phyloP scores from a whole-genome alignment of 257 asterid genomes.

The Solanum etuberosum region DNA sequence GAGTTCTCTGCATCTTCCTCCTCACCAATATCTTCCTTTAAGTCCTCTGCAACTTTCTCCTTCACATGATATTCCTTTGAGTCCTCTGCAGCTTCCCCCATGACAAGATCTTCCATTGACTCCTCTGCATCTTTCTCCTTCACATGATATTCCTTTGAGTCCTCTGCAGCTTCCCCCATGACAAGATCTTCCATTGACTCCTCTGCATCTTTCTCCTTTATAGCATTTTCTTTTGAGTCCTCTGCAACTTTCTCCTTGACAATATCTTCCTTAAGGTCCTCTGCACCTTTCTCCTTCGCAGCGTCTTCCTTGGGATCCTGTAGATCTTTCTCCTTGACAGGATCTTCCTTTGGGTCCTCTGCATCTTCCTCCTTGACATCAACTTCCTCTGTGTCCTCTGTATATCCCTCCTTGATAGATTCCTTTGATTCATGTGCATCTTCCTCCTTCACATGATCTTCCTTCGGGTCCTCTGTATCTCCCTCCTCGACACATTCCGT shows the following conservation, averaged over 20 bases:
- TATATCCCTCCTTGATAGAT: not conserved
- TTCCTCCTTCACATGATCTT: not conserved
- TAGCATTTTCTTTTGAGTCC: not conserved
- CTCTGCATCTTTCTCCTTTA: not conserved
- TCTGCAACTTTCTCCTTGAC: slow-evolving; percentile 3
- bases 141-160: not conserved
- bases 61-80: not conserved
- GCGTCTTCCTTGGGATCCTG: not conserved
- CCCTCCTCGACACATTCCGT: not conserved
- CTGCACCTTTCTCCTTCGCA: not conserved
- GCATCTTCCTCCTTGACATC: not conserved
- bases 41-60: not conserved
- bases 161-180: not conserved
- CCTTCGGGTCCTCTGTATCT: not conserved
- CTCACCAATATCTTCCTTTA: not conserved
- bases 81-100: not conserved
- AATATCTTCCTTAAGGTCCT: not conserved
- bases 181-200: not conserved
- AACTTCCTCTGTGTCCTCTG: not conserved
- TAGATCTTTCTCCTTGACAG: not conserved
- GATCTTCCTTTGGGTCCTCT: not conserved
- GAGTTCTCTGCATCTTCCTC: not conserved
- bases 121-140: not conserved
- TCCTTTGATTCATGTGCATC: not conserved
- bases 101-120: not conserved